Evolutionary conservation across 306 rosid genomes (phyloP).

Genomic region (Rosa multiflora): DNA sequence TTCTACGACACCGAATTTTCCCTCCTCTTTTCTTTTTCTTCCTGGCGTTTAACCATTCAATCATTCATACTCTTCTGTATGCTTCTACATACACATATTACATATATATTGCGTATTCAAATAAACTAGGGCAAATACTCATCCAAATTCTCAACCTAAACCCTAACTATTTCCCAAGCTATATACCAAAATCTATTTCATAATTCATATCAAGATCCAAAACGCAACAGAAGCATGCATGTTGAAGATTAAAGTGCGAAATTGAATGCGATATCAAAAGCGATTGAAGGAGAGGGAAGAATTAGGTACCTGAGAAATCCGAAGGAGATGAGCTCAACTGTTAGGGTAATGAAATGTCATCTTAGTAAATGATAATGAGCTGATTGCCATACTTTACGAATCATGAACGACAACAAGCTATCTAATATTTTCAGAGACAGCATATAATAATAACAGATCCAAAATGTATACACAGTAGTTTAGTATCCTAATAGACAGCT

Average conservation of each 20-base stretch:
- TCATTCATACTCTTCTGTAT: not conserved
- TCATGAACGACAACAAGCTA: no score
- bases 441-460: not conserved
- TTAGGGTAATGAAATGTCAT: no score
- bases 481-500: not conserved
- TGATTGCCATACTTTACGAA: no score
- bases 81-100: not conserved
- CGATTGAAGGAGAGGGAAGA: not conserved
- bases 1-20: not conserved
- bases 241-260: not conserved
- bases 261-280: not conserved
- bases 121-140: not conserved
- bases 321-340: not conserved
- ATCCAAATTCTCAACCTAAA: not conserved
- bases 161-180: no score
- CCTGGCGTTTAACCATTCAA: slow-evolving; percentile 8
- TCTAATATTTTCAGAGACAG: no score
- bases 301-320: slow-evolving; percentile 32
- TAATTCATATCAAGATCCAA: not conserved
- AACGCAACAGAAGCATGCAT: not conserved
- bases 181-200: not conserved
- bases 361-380: no score
- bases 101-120: not conserved
- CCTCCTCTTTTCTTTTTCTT: not conserved
- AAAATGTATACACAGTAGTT: not conserved